A percentile compares a stretch with the other conserved stretches of the same genome.
Evolutionary conservation across 805 yeast species (phyloP).

Genomic region (Metschnikowia kofuensis): DNA sequence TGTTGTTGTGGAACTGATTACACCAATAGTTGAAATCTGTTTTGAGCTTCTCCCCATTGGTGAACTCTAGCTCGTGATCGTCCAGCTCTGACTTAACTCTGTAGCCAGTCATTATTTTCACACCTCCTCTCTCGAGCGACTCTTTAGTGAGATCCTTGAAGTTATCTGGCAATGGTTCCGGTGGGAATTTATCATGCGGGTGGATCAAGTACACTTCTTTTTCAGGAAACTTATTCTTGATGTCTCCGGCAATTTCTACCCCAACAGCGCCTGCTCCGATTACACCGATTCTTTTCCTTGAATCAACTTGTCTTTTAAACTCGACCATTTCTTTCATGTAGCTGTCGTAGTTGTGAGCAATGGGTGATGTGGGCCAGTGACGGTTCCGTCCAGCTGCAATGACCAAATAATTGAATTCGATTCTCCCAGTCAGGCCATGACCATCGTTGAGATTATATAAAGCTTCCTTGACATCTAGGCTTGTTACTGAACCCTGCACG

Average conservation of each 20-base stretch:
- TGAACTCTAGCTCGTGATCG: constrained; percentile 26
- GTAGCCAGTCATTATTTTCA: constrained; percentile 28
- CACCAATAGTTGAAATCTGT: constrained; percentile 38
- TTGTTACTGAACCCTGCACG: constrained; percentile 34
- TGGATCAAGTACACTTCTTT: constrained; percentile 38
- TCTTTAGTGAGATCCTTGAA: constrained; percentile 27
- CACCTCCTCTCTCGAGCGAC: constrained; percentile 28
- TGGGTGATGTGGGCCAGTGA: constrained; percentile 54
- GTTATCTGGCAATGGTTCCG: constrained; percentile 33
- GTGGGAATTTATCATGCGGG: constrained; percentile 36
- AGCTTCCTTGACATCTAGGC: constrained; percentile 26
- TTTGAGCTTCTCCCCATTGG: constrained; percentile 24
- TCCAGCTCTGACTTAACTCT: constrained; percentile 24
- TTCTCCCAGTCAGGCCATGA: constrained; percentile 16
- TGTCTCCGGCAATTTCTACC: constrained; percentile 49
- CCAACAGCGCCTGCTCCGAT: constrained; percentile 55
- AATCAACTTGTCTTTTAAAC: constrained; percentile 28
- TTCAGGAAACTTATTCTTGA: constrained; percentile 35
- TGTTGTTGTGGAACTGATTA: constrained; percentile 32
- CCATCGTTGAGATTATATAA: constrained; percentile 22
- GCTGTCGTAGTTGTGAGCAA: constrained; percentile 34
- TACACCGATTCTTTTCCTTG: constrained; percentile 36
- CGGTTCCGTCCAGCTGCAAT: constrained; percentile 50
- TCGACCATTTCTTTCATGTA: constrained; percentile 43
- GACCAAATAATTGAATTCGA: constrained; percentile 46